These are phyloP conservation scores for Daldinia sp. DNA, from an alignment of 2,329 filamentous ascomycete genomes.

Conservation along the genomic window DNA sequence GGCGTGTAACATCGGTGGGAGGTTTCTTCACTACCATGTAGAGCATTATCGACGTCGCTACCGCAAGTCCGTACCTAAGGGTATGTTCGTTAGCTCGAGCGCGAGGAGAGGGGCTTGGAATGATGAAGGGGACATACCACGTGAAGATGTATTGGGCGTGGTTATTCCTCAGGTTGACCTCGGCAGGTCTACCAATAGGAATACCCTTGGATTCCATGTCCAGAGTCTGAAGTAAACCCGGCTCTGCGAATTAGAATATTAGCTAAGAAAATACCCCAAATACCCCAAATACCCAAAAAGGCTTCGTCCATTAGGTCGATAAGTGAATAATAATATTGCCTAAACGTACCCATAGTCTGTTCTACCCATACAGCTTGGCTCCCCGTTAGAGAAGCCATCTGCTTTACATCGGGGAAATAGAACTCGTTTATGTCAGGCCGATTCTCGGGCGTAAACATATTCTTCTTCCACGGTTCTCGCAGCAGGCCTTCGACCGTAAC, in stretches of 20 bases:
- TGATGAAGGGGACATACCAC: slow-evolving; percentile 69
- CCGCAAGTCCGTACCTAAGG: slow-evolving; percentile 82
- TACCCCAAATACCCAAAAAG: not conserved
- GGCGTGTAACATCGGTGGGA: slow-evolving; percentile 73
- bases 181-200: slow-evolving; percentile 85
- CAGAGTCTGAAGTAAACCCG: slow-evolving; percentile 78
- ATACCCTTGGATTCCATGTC: slow-evolving; percentile 82
- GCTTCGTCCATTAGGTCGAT: not conserved
- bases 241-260: slow-evolving; percentile 60
- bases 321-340: not conserved
- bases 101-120: not conserved
- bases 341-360: slow-evolving; percentile 81
- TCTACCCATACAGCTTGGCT: slow-evolving; percentile 95
- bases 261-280: slow-evolving; percentile 24
- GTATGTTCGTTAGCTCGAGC: slow-evolving; percentile 18
- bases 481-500: slow-evolving; percentile 85
- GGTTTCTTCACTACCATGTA: slow-evolving; percentile 95
- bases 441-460: slow-evolving; percentile 95
- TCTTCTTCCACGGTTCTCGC: slow-evolving; percentile 93
- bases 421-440: slow-evolving; percentile 83
- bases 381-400: slow-evolving; percentile 86
- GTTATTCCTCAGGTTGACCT: slow-evolving; percentile 95
- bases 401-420: slow-evolving; percentile 90
- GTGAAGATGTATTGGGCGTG: slow-evolving; percentile 99
- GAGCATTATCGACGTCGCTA: slow-evolving; percentile 92